Evolutionary conservation across 768 basidiomycete genomes (phyloP).

Genomic region (Termitomyces sp.): DNA sequence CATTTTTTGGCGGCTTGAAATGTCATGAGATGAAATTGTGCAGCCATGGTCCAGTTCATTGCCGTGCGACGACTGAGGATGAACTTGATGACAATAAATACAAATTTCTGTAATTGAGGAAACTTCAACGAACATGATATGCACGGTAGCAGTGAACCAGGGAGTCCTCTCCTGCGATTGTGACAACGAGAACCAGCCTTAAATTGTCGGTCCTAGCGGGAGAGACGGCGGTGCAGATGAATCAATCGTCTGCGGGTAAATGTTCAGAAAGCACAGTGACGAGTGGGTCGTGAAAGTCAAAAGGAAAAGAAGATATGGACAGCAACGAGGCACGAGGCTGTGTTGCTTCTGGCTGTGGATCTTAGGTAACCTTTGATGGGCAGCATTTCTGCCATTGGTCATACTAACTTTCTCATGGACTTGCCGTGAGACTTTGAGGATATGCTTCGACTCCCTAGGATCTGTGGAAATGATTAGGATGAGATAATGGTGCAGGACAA

Average conservation of each 20-base stretch:
- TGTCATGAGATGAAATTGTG: background rate
- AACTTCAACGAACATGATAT: background rate
- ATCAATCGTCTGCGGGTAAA: background rate
- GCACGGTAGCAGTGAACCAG: background rate
- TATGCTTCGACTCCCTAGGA: too few species aligned
- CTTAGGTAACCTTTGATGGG: background rate
- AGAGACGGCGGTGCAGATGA: background rate
- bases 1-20: background rate
- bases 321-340: background rate
- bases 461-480: too few species aligned
- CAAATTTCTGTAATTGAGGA: background rate
- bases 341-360: background rate
- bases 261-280: background rate
- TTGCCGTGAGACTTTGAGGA: too few species aligned
- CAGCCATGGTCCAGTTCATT: background rate
- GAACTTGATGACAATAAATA: background rate
- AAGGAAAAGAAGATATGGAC: background rate
- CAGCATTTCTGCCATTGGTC: background rate
- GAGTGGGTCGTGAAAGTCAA: background rate
- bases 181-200: too few species aligned
- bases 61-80: background rate
- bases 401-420: background rate
- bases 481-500: too few species aligned
- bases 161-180: background rate
- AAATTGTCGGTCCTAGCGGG: background rate